phyloP scores from a whole-genome alignment of 495 filamentous ascomycete genomes.

The Penicillium parvum region DNA sequence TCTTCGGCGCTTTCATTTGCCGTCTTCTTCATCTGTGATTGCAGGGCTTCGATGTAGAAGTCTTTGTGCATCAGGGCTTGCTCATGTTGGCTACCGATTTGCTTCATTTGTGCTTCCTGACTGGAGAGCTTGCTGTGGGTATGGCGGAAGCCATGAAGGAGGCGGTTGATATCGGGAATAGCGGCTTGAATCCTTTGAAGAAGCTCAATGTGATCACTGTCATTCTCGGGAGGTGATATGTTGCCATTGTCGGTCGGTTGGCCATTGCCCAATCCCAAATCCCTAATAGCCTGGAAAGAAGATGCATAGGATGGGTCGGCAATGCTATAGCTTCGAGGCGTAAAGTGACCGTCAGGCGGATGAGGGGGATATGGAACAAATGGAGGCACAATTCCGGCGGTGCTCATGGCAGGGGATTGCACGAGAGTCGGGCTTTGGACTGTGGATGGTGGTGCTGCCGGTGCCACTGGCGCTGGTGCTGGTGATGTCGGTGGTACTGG shows the following conservation, averaged over 20 bases:
- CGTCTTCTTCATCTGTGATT: slow-evolving; percentile 49
- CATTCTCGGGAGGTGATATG: slow-evolving; percentile 30
- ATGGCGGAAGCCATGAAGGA: slow-evolving; percentile 44
- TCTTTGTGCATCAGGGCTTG: slow-evolving; percentile 49
- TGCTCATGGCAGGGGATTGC: slow-evolving; percentile 38
- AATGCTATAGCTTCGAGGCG: slow-evolving; percentile 29
- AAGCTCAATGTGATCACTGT: slow-evolving; percentile 40
- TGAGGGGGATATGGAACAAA: slow-evolving; percentile 33
- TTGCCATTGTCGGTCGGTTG: slow-evolving; percentile 25
- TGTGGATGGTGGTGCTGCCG: slow-evolving; percentile 16
- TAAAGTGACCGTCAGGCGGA: slow-evolving; percentile 21
- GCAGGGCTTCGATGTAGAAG: slow-evolving; percentile 49
- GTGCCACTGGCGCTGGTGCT: slow-evolving; percentile 6
- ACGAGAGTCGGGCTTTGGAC: slow-evolving; percentile 30
- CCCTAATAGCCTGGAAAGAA: slow-evolving; percentile 32
- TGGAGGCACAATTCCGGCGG: slow-evolving; percentile 31
- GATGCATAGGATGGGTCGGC: slow-evolving; percentile 26
- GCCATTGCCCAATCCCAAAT: slow-evolving; percentile 24
- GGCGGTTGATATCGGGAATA: slow-evolving; percentile 46
- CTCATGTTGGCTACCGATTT: slow-evolving; percentile 44
- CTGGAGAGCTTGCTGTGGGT: slow-evolving; percentile 40
- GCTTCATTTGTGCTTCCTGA: slow-evolving; percentile 44
- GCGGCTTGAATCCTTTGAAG: slow-evolving; percentile 45
- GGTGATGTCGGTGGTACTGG: no score
- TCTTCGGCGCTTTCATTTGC: slow-evolving; percentile 49